A percentile compares a stretch with the other conserved stretches of the same genome.
Evolutionary conservation across 1,139 yeast species (phyloP).

Genomic region (Hansenula sp.): DNA sequence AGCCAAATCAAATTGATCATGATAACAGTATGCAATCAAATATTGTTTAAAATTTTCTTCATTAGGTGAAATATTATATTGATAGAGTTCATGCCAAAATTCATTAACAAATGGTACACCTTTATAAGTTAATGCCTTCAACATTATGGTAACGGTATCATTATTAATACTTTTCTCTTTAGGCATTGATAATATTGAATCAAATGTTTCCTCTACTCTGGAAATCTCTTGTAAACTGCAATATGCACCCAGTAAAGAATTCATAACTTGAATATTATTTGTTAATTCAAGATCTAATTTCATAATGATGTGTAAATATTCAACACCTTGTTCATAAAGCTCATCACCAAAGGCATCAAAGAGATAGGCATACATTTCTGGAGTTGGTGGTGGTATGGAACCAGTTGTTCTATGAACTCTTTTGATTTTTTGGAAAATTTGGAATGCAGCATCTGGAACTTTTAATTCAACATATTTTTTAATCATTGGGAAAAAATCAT

Average conservation of each 20-base stretch:
- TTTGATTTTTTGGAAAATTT: constrained; percentile 62
- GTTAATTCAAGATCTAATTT: constrained; percentile 64
- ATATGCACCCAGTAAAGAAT: constrained; percentile 65
- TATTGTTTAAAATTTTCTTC: constrained; percentile 58
- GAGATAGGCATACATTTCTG: constrained; percentile 57
- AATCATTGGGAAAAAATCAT: constrained; percentile 58
- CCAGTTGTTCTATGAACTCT: constrained; percentile 55
- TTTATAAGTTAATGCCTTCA: constrained; percentile 60
- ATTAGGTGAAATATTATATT: constrained; percentile 50
- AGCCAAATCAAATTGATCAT: constrained; percentile 60
- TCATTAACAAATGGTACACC: constrained; percentile 47
- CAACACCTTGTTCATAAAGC: constrained; percentile 64
- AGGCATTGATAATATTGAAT: constrained; percentile 52
- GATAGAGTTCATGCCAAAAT: constrained; percentile 57
- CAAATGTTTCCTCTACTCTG: constrained; percentile 59
- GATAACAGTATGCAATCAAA: constrained; percentile 70
- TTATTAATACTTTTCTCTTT: constrained; percentile 56
- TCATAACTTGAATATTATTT: constrained; percentile 56
- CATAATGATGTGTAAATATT: constrained; percentile 59
- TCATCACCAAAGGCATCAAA: constrained; percentile 58
- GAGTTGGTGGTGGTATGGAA: constrained; percentile 56
- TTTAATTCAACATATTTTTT: constrained; percentile 46
- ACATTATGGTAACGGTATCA: constrained; percentile 68
- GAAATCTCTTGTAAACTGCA: constrained; percentile 58
- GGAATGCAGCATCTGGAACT: constrained; percentile 62